These are phyloP conservation scores for Heimioporus punctisporus DNA, from an alignment of 1,284 basidiomycete genomes.

Conservation along the genomic window DNA sequence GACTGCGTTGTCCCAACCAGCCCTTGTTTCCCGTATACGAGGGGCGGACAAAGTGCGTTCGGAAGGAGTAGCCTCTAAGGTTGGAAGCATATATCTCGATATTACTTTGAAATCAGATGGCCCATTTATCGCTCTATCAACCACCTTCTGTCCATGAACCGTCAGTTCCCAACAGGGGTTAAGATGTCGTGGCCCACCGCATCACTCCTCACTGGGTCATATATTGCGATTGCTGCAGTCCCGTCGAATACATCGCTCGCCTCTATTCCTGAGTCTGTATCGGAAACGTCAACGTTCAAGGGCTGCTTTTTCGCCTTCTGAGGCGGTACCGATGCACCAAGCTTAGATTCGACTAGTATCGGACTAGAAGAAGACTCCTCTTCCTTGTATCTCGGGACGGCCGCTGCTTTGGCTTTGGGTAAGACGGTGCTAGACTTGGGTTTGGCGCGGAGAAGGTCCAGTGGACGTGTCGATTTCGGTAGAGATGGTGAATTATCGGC, in stretches of 20 bases:
- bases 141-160: slow-evolving; percentile 4
- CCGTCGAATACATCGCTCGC: slow-evolving; percentile 11
- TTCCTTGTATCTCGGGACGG: slow-evolving; percentile 6
- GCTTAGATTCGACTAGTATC: neutral
- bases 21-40: no score
- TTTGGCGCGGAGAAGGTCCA: slow-evolving; percentile 28
- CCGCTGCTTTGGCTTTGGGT: neutral
- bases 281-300: slow-evolving; percentile 27
- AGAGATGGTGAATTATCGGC: slow-evolving; percentile 2
- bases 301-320: slow-evolving; percentile 15
- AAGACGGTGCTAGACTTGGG: neutral
- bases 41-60: no score
- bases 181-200: slow-evolving; percentile 10
- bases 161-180: slow-evolving; percentile 3
- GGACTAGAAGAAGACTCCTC: slow-evolving; percentile 12
- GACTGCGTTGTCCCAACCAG: no score
- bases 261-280: slow-evolving; percentile 24
- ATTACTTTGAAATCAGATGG: slow-evolving; percentile 3
- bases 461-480: slow-evolving; percentile 23
- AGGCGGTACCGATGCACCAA: neutral
- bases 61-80: no score
- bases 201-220: neutral
- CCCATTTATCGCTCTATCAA: neutral
- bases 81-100: no score
- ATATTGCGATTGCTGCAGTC: neutral